Percentiles rank a stretch among this genome's conserved stretches.
Conservation (phyloP, 2,329 filamentous ascomycete species). For the Emergomyces pasteurianus region DNA sequence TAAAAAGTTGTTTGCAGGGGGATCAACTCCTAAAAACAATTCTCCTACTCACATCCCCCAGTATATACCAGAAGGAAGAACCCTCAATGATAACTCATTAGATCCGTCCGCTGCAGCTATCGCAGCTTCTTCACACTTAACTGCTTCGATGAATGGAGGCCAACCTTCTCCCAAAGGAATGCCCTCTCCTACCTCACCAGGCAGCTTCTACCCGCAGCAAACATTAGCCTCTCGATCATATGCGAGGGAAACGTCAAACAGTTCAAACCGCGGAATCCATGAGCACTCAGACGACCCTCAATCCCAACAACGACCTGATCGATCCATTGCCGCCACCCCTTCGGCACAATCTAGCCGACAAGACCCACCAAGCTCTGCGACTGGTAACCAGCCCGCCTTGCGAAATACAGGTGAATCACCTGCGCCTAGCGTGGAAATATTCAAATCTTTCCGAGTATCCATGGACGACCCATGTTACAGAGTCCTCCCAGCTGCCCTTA, state of each 20-base stretch:
- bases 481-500: slow-evolving; percentile 85
- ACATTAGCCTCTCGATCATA: slow-evolving; percentile 35
- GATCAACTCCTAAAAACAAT: slow-evolving; percentile 59
- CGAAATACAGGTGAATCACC: slow-evolving; percentile 14
- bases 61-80: slow-evolving; percentile 54
- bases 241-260: slow-evolving; percentile 21
- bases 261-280: slow-evolving; percentile 20
- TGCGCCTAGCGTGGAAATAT: slow-evolving; percentile 65
- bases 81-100: slow-evolving; percentile 38
- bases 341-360: slow-evolving; percentile 19
- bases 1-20: slow-evolving; percentile 58
- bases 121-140: slow-evolving; percentile 57
- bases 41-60: slow-evolving; percentile 61
- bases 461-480: slow-evolving; percentile 98
- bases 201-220: slow-evolving; percentile 28
- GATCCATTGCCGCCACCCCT: slow-evolving; percentile 19
- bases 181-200: slow-evolving; percentile 35
- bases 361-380: slow-evolving; percentile 19
- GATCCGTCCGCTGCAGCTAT: slow-evolving; percentile 59
- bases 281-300: slow-evolving; percentile 29
- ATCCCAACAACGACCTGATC: slow-evolving; percentile 22
- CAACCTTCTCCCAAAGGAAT: slow-evolving; percentile 39
- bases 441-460: slow-evolving; percentile 96
- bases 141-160: slow-evolving; percentile 47
- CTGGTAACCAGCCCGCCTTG: slow-evolving; percentile 5